Conservation (phyloP, 1,284 basidiomycete genomes). For the Phenoliferia sp. region DNA sequence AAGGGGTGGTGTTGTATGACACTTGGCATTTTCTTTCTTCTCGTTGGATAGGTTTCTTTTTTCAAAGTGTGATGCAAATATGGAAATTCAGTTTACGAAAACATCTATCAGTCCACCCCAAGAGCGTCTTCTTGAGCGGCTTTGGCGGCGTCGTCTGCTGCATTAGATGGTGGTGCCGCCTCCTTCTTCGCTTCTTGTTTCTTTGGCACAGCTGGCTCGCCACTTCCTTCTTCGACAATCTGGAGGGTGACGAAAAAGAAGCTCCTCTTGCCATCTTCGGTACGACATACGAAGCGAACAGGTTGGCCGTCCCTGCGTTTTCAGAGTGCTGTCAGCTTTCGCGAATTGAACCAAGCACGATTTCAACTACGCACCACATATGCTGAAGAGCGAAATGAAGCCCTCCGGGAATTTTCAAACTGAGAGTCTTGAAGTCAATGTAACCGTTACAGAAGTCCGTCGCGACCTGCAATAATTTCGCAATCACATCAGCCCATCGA, state of each 20-base stretch:
- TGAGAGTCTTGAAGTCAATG: slow-evolving; percentile 32
- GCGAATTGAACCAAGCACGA: background rate
- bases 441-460: slow-evolving; percentile 31
- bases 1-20: no score
- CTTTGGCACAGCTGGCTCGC: background rate
- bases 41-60: no score
- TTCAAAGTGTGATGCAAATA: no score
- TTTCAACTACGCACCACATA: slow-evolving; percentile 16
- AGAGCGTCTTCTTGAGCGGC: background rate
- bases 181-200: background rate
- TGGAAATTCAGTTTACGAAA: background rate
- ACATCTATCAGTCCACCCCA: background rate
- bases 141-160: background rate
- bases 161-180: no score
- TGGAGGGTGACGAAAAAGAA: slow-evolving; percentile 28
- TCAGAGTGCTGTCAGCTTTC: background rate
- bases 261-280: background rate
- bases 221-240: slow-evolving; percentile 5
- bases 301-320: slow-evolving; percentile 11
- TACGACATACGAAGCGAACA: slow-evolving; percentile 5
- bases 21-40: no score
- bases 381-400: slow-evolving; percentile 21
- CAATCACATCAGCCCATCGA: background rate
- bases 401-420: slow-evolving; percentile 26
- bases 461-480: background rate